These are phyloP conservation scores for Calonectria pseudoreteaudii DNA, from an alignment of 2,329 filamentous ascomycete genomes.

Conservation along the genomic window DNA sequence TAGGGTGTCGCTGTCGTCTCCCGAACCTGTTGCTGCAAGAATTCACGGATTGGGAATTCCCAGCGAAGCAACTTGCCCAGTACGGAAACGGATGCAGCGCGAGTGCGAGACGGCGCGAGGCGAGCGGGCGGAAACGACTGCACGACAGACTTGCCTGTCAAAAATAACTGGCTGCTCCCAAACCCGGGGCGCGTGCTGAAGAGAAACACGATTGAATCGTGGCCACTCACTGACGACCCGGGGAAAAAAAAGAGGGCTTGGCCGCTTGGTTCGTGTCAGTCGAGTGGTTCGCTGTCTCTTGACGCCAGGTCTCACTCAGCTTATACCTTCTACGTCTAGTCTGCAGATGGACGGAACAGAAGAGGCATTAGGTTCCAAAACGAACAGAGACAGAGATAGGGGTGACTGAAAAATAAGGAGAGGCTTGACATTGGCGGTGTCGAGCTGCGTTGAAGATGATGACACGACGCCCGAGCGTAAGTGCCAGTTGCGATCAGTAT, in stretches of 20 bases:
- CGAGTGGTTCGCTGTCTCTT: slow-evolving; percentile 5
- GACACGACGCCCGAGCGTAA: not conserved
- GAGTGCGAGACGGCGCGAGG: slow-evolving; percentile 18
- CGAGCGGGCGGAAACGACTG: slow-evolving; percentile 6
- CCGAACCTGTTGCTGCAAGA: slow-evolving; percentile 33
- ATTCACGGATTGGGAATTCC: slow-evolving; percentile 36
- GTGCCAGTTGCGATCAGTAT: not conserved
- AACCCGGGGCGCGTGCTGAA: not conserved
- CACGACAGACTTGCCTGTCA: slow-evolving; percentile 26
- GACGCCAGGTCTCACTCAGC: slow-evolving; percentile 1
- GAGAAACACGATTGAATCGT: slow-evolving; percentile 13
- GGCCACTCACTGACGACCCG: not conserved
- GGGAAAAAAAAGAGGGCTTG: not conserved
- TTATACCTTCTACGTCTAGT: not conserved
- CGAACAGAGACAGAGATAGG: not conserved
- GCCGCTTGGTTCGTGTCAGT: slow-evolving; percentile 5
- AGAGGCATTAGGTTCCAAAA: not conserved
- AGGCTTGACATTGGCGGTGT: slow-evolving; percentile 1
- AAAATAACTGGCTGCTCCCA: not conserved
- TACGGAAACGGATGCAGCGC: slow-evolving; percentile 25
- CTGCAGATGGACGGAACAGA: not conserved
- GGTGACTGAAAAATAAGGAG: not conserved
- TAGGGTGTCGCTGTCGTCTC: slow-evolving; percentile 21
- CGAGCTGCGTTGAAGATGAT: not conserved
- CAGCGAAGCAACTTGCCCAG: slow-evolving; percentile 23